phyloP scores from a whole-genome alignment of 495 filamentous ascomycete species.

The Penicillium paradoxum region DNA sequence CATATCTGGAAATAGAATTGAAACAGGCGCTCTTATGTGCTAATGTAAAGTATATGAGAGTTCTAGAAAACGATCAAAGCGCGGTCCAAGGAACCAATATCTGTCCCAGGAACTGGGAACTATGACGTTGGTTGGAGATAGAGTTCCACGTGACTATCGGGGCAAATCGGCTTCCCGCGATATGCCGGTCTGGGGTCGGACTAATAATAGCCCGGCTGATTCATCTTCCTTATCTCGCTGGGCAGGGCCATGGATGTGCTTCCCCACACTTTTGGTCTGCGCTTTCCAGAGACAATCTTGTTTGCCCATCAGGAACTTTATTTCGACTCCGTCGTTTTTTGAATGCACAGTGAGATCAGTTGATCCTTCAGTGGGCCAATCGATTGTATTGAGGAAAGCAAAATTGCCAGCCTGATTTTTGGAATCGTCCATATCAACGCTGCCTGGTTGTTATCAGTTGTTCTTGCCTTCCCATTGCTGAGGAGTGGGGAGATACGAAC shows the following conservation, averaged over 20 bases:
- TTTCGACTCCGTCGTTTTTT: background rate
- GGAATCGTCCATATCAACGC: background rate
- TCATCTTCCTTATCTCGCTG: slow-evolving; percentile 15
- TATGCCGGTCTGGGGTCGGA: slow-evolving; percentile 14
- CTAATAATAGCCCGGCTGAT: slow-evolving; percentile 16
- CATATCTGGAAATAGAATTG: slow-evolving; percentile 9
- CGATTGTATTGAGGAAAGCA: background rate
- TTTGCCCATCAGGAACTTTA: background rate
- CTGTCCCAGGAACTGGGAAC: background rate
- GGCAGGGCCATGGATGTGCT: too few relatives aligned
- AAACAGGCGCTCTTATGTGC: background rate
- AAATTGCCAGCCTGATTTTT: background rate
- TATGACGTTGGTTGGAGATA: background rate
- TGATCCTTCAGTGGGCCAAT: background rate
- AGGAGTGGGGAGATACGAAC: slow-evolving; percentile 9
- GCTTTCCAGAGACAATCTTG: slow-evolving; percentile 5
- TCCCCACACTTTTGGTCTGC: slow-evolving; percentile 8
- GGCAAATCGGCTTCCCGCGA: slow-evolving; percentile 10
- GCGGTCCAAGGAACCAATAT: background rate
- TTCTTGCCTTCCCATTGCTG: slow-evolving; percentile 13
- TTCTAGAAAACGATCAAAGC: background rate
- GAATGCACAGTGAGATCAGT: background rate
- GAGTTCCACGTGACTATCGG: slow-evolving; percentile 6
- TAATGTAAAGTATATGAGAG: background rate
- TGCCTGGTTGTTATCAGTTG: background rate